Base-by-base conservation (phyloP, 495 filamentous ascomycete species). In the Penicillium paradoxum region DNA sequence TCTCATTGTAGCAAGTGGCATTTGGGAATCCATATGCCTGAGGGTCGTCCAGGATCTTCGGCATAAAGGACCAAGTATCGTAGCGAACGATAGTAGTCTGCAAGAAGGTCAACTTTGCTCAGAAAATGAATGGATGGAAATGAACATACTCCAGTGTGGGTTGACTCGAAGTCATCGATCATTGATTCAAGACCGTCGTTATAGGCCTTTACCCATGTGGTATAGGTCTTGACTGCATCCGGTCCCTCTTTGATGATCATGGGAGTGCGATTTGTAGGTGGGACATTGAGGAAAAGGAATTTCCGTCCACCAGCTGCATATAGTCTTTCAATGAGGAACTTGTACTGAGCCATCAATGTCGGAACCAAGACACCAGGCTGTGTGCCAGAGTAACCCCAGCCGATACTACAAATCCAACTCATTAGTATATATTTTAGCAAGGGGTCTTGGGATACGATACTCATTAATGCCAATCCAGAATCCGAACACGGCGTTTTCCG, bases 391-490 rank as follows among this genome's bases (percentile, higher is more conserved):
- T 82, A 89, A 17, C 74, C 75, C 60, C 84, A 84, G 2, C 85
- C 85, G 9, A 90, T 77, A 57, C 67, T 71, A 25, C n/a, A 46
- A 17, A 40, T 4, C 29, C 3, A n/a, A 4, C 10, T 6, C 9
- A 2, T 22, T 15, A 43, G 34, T 8, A 15, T 11, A 13, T 11
- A 33, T 0, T 11, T 24, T n/a, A 6, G 21, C 21, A 40, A 3
- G 10, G 17, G 19, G 2, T 11, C 0, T 13, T 11, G n/a, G 15
- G 39, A 22, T 48, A 7, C 30, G 25, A 39, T 66, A 73, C 71
- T 93, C 89, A 56, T 93, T 93, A 54, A 93, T 83, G 24, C 88
- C 87, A 45, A 91, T 85, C 78, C 84, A 91, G 40, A 88, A 70
- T 2, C 79, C 79, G 65, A 89, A 88, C 22, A 91, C 73, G 0